Evolutionary conservation across 1,284 basidiomycete genomes (phyloP), one percentile per base, ranked within the genome.

Genomic region (Rhizoctonia solani): DNA sequence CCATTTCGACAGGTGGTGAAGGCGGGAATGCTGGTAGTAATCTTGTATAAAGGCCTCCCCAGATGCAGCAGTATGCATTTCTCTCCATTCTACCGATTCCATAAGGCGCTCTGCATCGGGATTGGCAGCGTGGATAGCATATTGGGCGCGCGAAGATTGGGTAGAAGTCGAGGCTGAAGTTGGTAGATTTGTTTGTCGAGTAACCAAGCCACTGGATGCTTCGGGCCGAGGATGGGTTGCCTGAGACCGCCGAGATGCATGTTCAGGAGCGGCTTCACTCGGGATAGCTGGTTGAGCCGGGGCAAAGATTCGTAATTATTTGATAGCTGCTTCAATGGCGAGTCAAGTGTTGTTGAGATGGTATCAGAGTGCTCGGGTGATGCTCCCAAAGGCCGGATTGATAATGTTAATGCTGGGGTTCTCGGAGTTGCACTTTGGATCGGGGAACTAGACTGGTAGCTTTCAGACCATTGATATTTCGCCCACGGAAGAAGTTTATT

Each of bases 1-100:
- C 93, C 93, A 97, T 0, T 87, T 90, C 16, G 92, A 90, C 16
- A 99, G 79, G 74, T 96, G 90, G 73, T 99, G 96, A 27, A 99
- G 79, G 19, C 96, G 85, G 2, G 92, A 95, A 75, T 97, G 90
- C 76, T 89, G 88, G 79, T 95, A 98, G 75, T 89, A 99, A 1
- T 85, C 88, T 67, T 92, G 87, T 67, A 98, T 89, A 75, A 97
- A 99, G 70, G 88, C 89, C 0, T 89, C 85, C 23, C 79, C 79
- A 11, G 90, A 89, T 6, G 87, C 85, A 2, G 95, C 92, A 0
- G 96, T 99, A 75, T 98, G 88, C 23, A 88, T 84, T 23, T 86
- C 84, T 21, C 93, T 85, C 95, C 96, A 99, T 46, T 85, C 84
- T 3, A 89, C 85, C 72, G 92, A 81, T 29, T 88, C 83, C 86